Percentiles rank a stretch among this genome's conserved stretches.
Evolutionary conservation across 768 basidiomycete species (phyloP).

Genomic region (Rubroboletus pulcherrimus): DNA sequence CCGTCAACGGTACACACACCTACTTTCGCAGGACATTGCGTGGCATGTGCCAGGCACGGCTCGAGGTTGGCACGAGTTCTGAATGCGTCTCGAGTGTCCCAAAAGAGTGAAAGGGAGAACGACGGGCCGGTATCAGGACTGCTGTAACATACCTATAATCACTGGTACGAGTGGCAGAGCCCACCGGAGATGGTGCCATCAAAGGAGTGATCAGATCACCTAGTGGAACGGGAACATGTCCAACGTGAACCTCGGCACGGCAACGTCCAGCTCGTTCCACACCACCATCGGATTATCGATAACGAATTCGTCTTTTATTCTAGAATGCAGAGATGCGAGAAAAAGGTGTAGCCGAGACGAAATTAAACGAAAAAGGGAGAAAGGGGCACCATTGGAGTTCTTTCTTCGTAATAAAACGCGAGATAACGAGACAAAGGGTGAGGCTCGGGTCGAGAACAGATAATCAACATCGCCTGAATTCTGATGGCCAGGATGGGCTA

Average conservation of each 20-base stretch:
- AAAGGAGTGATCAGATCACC: conserved; percentile 1
- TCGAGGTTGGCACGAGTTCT: neutral
- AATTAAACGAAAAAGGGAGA: neutral
- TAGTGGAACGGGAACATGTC: neutral
- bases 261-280: neutral
- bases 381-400: neutral
- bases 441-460: neutral
- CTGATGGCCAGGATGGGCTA: neutral
- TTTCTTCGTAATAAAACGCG: conserved; percentile 6
- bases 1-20: neutral
- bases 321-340: conserved; percentile 1
- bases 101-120: neutral
- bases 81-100: neutral
- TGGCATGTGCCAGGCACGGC: conserved; percentile 14
- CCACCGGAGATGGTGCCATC: neutral
- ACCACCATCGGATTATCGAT: conserved; percentile 15
- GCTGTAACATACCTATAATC: neutral
- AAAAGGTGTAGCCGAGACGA: conserved; percentile 5
- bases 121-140: neutral
- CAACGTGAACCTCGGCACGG: conserved; percentile 2
- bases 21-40: neutral
- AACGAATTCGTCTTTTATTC: conserved; percentile 8
- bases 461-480: neutral
- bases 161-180: neutral
- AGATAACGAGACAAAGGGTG: neutral